Percentiles rank a stretch among this genome's conserved stretches.
Conservation (phyloP, 2,329 filamentous ascomycete species). For the Elsinoe arachidis region DNA sequence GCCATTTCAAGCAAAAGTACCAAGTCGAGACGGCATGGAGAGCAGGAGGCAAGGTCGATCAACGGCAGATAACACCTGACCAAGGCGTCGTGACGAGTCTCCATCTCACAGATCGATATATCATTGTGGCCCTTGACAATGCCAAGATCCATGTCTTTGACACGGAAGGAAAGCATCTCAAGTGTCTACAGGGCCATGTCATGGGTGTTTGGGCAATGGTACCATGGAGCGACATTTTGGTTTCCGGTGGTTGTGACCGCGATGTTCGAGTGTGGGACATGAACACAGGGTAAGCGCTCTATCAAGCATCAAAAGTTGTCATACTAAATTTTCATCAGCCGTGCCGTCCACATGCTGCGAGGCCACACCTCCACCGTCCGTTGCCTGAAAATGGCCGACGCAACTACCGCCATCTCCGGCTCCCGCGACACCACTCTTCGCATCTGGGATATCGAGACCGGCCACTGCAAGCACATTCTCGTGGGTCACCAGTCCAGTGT, state of each 20-base stretch:
- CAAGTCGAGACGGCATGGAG: slow-evolving; percentile 96
- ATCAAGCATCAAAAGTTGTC: neutral
- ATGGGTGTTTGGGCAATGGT: slow-evolving; percentile 99
- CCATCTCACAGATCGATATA: slow-evolving; percentile 90
- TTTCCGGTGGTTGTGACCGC: slow-evolving; percentile 91
- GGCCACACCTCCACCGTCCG: slow-evolving; percentile 95
- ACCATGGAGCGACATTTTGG: slow-evolving; percentile 88
- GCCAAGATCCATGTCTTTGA: slow-evolving; percentile 98
- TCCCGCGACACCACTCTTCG: slow-evolving; percentile 89
- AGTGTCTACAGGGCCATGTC: slow-evolving; percentile 86
- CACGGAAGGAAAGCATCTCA: slow-evolving; percentile 76
- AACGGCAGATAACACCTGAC: slow-evolving; percentile 86
- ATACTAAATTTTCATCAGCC: slow-evolving; percentile 37
- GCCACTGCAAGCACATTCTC: slow-evolving; percentile 81
- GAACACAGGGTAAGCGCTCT: slow-evolving; percentile 66
- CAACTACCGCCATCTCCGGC: slow-evolving; percentile 88
- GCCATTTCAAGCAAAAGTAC: slow-evolving; percentile 95
- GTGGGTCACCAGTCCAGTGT: slow-evolving; percentile 95
- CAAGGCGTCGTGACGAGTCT: slow-evolving; percentile 94
- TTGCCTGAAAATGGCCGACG: slow-evolving; percentile 95
- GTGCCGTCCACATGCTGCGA: slow-evolving; percentile 71
- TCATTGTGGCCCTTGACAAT: slow-evolving; percentile 94
- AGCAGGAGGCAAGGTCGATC: slow-evolving; percentile 74
- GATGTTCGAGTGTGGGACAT: slow-evolving; percentile 97
- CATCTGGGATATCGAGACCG: slow-evolving; percentile 87